A percentile compares a stretch with the other conserved stretches of the same genome.
Evolutionary conservation across 495 filamentous ascomycete genomes (phyloP).

Genomic region (Aspergillus sclerotioniger): DNA sequence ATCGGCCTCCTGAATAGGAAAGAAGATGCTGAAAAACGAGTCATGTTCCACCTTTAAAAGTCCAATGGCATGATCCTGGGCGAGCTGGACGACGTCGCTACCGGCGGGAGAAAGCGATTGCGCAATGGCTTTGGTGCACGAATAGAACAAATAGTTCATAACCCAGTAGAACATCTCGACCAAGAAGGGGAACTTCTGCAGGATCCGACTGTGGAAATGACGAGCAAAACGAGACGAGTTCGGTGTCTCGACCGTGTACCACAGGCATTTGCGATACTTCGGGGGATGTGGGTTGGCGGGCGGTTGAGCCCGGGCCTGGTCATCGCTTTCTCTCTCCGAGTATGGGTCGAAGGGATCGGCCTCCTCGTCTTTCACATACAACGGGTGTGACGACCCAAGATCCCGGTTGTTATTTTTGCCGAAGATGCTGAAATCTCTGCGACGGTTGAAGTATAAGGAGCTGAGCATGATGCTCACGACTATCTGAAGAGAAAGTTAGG

Average conservation of each 20-base stretch:
- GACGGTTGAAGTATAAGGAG: slow-evolving; percentile 55
- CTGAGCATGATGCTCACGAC: slow-evolving; percentile 57
- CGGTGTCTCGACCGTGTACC: slow-evolving; percentile 49
- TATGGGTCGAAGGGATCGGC: slow-evolving; percentile 41
- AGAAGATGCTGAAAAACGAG: slow-evolving; percentile 50
- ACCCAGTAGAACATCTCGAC: slow-evolving; percentile 72
- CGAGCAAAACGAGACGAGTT: slow-evolving; percentile 58
- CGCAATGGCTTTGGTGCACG: slow-evolving; percentile 57
- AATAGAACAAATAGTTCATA: slow-evolving; percentile 65
- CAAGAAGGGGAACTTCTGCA: slow-evolving; percentile 51
- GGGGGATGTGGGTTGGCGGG: slow-evolving; percentile 37
- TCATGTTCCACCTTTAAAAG: slow-evolving; percentile 64
- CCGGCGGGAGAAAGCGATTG: slow-evolving; percentile 36
- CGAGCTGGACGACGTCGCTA: slow-evolving; percentile 63
- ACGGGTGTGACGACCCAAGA: slow-evolving; percentile 18
- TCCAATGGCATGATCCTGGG: slow-evolving; percentile 59
- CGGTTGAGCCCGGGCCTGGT: slow-evolving; percentile 22
- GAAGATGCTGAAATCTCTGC: slow-evolving; percentile 48
- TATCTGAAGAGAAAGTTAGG: slow-evolving; percentile 37
- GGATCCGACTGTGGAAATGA: slow-evolving; percentile 54
- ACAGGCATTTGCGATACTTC: slow-evolving; percentile 40
- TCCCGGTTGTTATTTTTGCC: slow-evolving; percentile 18
- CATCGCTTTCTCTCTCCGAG: slow-evolving; percentile 31
- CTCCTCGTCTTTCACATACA: slow-evolving; percentile 32
- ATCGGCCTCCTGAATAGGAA: slow-evolving; percentile 51